Evolutionary conservation across 345 rosid genomes (phyloP), one percentile per base, ranked within the genome.

Genomic region (Heritiera littoralis): DNA sequence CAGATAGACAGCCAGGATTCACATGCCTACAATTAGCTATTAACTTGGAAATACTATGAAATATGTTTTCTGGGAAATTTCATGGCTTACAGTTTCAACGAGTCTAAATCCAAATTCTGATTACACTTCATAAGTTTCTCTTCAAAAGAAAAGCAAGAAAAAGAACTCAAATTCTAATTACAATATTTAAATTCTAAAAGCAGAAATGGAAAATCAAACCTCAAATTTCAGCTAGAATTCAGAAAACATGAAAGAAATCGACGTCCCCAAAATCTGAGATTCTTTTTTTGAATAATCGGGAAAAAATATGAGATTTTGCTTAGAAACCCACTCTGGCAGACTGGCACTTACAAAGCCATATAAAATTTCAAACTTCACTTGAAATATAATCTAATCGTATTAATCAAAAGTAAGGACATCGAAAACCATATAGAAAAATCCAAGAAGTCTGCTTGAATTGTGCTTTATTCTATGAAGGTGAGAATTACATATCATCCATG

Each of bases 401-500:
- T 15, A 14, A 40, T 6, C 12, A 70, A 32, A 65, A 54, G 41
- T 65, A 41, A 63, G 51, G 76, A 66, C 12, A 66, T 32, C 40
- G 30, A 38, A 43, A 70, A 40, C 23, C 52, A 60, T 30, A 58
- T 43, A 14, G 28, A 9, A 9, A 46, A 78, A 80, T 45, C 45
- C 46, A 78, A 45, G 51, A 55, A 72, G 5, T 48, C 7, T 32
- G 35, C 6, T n/a, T 41, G 72, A 0, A 18, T 67, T n/a, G 10
- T 41, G 51, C 1, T 18, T 67, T 41, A 2, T 18, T 41, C 72
- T 40, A 41, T 7, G 17, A 66, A 76, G 17, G 6, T 48, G 51
- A 78, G 60, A 81, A 86, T 89, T 80, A 93, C 98, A 85, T 86
- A 84, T 95, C 98, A 83, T 95, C 98, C 92, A 95, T 87, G 89